These are phyloP conservation scores for Ogataea nitratoaversa DNA, from an alignment of 805 yeast species.

Conservation along the genomic window DNA sequence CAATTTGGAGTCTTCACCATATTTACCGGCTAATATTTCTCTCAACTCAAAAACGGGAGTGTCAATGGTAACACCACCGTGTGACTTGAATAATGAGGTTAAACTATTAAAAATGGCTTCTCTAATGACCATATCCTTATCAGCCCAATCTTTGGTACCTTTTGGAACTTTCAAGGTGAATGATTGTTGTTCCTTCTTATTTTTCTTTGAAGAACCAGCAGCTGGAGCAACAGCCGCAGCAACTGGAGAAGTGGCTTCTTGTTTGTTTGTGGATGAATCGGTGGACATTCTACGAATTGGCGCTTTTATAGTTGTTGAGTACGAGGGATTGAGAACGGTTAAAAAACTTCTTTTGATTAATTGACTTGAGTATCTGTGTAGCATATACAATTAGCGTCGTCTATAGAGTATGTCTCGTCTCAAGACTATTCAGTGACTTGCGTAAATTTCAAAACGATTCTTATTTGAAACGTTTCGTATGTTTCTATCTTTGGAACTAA, in stretches of 20 bases:
- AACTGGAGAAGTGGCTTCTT: background rate
- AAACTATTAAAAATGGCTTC: slow-evolving; percentile 78
- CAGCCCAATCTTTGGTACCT: slow-evolving; percentile 99
- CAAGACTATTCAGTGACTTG: too few species aligned
- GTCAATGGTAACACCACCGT: slow-evolving; percentile 97
- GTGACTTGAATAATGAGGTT: slow-evolving; percentile 77
- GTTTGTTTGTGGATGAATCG: background rate
- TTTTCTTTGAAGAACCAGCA: slow-evolving; percentile 27
- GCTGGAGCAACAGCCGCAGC: background rate
- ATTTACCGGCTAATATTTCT: slow-evolving; percentile 93
- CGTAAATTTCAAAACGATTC: too few species aligned
- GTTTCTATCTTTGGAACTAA: too few species aligned
- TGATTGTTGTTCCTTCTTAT: slow-evolving; percentile 44
- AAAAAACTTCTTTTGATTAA: background rate
- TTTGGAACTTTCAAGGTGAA: slow-evolving; percentile 91
- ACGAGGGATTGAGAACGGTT: background rate
- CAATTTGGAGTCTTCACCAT: slow-evolving; percentile 97
- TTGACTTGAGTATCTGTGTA: background rate
- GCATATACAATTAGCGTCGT: slow-evolving; percentile 1
- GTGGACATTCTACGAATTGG: slow-evolving; percentile 1
- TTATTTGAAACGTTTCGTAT: too few species aligned
- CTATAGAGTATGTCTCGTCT: too few species aligned
- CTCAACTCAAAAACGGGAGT: slow-evolving; percentile 97
- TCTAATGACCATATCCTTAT: slow-evolving; percentile 93
- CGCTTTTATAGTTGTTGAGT: background rate